Evolutionary conservation across 306 rosid species (phyloP).

Genomic region (Trifolium repens): DNA sequence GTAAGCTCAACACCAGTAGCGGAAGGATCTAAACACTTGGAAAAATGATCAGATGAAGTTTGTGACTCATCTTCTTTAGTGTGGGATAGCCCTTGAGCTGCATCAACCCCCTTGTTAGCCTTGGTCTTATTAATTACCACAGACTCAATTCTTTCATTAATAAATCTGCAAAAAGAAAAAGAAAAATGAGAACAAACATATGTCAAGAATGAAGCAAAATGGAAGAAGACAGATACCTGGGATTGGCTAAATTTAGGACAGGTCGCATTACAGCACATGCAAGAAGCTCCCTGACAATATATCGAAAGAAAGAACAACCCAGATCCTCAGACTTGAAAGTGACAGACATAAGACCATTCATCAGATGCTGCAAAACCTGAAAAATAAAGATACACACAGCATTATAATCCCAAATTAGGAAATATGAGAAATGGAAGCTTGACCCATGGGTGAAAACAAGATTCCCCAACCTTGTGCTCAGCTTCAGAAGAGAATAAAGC

Average conservation of each 20-base stretch:
- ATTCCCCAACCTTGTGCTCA: slow-evolving; percentile 82
- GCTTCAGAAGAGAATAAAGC: slow-evolving; percentile 97
- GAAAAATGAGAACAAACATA: slow-evolving; percentile 45
- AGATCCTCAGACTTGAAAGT: slow-evolving; percentile 83
- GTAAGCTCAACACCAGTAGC: slow-evolving; percentile 91
- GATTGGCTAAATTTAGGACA: slow-evolving; percentile 83
- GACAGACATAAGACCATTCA: slow-evolving; percentile 83
- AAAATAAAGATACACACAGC: slow-evolving; percentile 43
- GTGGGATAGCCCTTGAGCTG: slow-evolving; percentile 51
- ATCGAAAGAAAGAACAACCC: slow-evolving; percentile 86
- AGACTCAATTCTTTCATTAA: slow-evolving; percentile 88
- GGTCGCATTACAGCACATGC: slow-evolving; percentile 97
- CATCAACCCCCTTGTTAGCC: slow-evolving; percentile 57
- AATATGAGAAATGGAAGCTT: slow-evolving; percentile 28
- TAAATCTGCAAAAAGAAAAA: slow-evolving; percentile 71
- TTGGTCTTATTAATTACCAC: slow-evolving; percentile 70
- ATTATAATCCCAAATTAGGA: slow-evolving; percentile 40
- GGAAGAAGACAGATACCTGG: slow-evolving; percentile 60
- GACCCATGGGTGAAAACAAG: slow-evolving; percentile 33
- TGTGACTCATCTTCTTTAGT: slow-evolving; percentile 61
- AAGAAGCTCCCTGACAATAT: slow-evolving; percentile 86
- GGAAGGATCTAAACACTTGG: slow-evolving; percentile 76
- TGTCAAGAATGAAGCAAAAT: slow-evolving; percentile 34
- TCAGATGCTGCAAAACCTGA: slow-evolving; percentile 94
- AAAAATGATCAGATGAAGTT: slow-evolving; percentile 65